A percentile compares a stretch with the other conserved stretches of the same genome.
phyloP scores from a whole-genome alignment of 2,329 filamentous ascomycete genomes.

The Neopestalotiopsis sp. region DNA sequence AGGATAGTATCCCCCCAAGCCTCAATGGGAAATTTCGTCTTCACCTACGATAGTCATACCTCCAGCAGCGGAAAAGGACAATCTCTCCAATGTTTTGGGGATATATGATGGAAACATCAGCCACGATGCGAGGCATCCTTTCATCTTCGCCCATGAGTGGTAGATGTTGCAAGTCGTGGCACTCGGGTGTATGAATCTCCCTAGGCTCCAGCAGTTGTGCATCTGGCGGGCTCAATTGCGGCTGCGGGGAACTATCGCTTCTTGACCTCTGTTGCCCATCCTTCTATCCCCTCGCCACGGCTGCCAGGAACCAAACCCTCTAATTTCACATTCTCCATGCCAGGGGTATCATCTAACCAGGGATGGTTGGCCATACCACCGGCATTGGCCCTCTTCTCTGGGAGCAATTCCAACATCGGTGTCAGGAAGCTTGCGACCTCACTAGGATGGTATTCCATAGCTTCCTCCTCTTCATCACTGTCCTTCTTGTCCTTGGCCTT shows the following conservation, averaged over 20 bases:
- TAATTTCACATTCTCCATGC: conserved; percentile 82
- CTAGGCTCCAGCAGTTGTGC: not conserved
- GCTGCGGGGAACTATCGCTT: conserved; percentile 44
- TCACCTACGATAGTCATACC: too few relatives aligned
- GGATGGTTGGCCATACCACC: conserved; percentile 89
- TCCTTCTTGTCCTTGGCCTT: conserved; percentile 39
- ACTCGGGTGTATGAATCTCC: not conserved
- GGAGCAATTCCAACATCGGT: conserved; percentile 89
- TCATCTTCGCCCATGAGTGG: too few relatives aligned
- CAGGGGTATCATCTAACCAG: conserved; percentile 84
- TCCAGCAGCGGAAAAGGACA: too few relatives aligned
- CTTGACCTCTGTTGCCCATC: conserved; percentile 90
- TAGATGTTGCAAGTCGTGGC: too few relatives aligned
- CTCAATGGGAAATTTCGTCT: too few relatives aligned
- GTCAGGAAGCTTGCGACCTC: conserved; percentile 79
- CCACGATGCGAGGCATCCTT: too few relatives aligned
- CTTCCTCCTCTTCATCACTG: conserved; percentile 34
- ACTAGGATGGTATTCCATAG: conserved; percentile 36
- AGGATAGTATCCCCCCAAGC: too few relatives aligned
- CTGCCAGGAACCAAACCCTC: conserved; percentile 77
- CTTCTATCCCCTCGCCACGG: conserved; percentile 89
- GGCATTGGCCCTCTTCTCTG: conserved; percentile 89
- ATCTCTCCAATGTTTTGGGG: not conserved
- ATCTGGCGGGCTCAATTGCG: not conserved
- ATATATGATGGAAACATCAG: too few relatives aligned